Conservation (phyloP, 768 basidiomycete species). For the Dacryopinax spathularia region DNA sequence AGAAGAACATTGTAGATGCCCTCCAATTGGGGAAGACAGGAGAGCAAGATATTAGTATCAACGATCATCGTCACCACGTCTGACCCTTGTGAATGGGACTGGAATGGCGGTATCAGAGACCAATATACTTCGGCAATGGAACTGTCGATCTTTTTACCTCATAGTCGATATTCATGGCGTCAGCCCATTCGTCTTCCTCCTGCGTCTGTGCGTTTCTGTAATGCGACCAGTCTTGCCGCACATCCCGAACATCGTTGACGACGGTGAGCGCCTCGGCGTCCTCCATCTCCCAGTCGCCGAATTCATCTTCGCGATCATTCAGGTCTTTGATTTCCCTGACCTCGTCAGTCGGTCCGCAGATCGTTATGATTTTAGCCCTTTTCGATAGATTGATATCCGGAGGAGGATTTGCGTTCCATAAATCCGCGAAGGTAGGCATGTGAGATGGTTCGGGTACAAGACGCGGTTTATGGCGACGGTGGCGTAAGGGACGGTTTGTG, state of each 20-base stretch:
- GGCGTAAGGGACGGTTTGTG: neutral
- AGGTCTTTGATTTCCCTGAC: neutral
- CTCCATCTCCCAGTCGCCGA: neutral
- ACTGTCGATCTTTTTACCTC: too few species aligned
- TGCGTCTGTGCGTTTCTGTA: neutral
- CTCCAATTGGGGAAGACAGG: conserved; percentile 48
- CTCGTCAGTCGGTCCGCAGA: neutral
- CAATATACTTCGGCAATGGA: too few species aligned
- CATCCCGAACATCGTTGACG: neutral
- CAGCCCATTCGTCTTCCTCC: neutral
- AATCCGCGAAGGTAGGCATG: neutral
- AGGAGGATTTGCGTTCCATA: neutral
- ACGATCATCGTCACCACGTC: conserved; percentile 28
- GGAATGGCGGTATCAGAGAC: too few species aligned
- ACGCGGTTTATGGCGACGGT: neutral
- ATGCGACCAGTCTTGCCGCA: neutral
- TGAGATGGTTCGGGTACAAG: neutral
- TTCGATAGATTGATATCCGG: neutral
- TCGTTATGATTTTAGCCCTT: neutral
- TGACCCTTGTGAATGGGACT: neutral
- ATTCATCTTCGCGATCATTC: neutral
- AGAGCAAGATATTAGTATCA: conserved; percentile 68
- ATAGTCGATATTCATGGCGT: neutral
- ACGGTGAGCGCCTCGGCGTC: neutral
- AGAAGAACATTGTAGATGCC: conserved; percentile 36